Evolutionary conservation across 805 yeast species (phyloP).

Genomic region (Saccharomycopsis guyanensis): DNA sequence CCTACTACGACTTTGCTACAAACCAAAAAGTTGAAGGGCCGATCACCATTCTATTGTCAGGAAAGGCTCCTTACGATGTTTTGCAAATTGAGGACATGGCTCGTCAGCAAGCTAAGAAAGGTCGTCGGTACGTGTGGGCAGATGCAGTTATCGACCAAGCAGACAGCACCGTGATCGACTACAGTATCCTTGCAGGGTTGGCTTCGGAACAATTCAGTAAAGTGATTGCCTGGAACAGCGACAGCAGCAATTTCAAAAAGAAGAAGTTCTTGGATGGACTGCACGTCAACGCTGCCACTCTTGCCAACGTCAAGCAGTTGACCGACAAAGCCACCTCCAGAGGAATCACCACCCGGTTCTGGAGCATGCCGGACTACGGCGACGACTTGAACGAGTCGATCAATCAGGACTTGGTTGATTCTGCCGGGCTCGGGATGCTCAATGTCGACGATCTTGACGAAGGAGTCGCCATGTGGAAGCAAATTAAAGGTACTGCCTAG

Average conservation of each 20-base stretch:
- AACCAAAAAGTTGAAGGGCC: constrained; percentile 9
- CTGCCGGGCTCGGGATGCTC: constrained; percentile 8
- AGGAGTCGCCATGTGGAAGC: neutral
- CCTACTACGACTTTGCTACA: constrained; percentile 12
- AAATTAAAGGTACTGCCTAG: neutral
- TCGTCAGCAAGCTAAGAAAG: constrained; percentile 21
- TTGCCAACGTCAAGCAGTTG: neutral
- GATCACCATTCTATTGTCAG: constrained; percentile 13
- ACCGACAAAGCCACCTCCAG: neutral
- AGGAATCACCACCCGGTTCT: constrained; percentile 7
- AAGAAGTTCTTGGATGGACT: neutral
- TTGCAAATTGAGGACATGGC: constrained; percentile 24
- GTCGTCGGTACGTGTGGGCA: constrained; percentile 28
- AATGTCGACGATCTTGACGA: constrained; percentile 17
- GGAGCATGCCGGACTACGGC: constrained; percentile 12
- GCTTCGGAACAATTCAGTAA: neutral
- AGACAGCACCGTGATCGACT: neutral
- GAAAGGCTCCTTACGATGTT: constrained; percentile 16
- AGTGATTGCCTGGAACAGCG: neutral
- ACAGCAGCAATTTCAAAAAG: neutral
- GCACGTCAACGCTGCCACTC: neutral
- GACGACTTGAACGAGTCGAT: neutral
- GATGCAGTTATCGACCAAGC: neutral
- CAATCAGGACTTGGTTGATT: constrained; percentile 3
- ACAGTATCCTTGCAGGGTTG: neutral